Evolutionary conservation across 768 basidiomycete genomes (phyloP).

Genomic region (Rossbeevera mucosa): DNA sequence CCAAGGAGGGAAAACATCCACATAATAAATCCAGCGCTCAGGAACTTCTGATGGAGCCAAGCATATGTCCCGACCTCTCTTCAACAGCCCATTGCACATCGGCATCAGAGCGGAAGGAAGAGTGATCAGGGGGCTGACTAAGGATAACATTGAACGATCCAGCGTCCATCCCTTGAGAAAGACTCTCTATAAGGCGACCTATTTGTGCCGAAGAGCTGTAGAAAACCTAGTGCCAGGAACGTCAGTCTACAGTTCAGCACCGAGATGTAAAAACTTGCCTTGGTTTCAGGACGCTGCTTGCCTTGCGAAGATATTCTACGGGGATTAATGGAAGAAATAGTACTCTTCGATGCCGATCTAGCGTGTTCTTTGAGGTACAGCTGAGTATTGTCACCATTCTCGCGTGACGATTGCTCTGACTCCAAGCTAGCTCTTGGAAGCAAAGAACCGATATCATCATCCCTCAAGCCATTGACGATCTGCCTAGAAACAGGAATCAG

Average conservation of each 20-base stretch:
- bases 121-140: conserved; percentile 43
- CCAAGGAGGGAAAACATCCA: conserved; percentile 11
- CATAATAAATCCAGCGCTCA: conserved; percentile 28
- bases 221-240: conserved; percentile 24
- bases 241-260: conserved; percentile 7
- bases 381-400: conserved; percentile 52
- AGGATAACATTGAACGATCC: conserved; percentile 78
- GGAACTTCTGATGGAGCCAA: conserved; percentile 37
- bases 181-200: conserved; percentile 75
- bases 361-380: conserved; percentile 75
- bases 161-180: conserved; percentile 77
- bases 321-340: conserved; percentile 52
- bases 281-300: conserved; percentile 73
- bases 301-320: conserved; percentile 54
- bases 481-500: conserved; percentile 40
- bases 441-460: conserved; percentile 66
- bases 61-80: conserved; percentile 71
- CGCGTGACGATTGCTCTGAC: conserved; percentile 62
- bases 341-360: conserved; percentile 62
- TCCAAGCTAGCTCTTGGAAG: conserved; percentile 69
- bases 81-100: conserved; percentile 69
- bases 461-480: conserved; percentile 79
- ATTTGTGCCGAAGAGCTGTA: conserved; percentile 66
- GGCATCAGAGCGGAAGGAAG: conserved; percentile 55
- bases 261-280: conserved; percentile 44